phyloP scores from a whole-genome alignment of 1,139 yeast species.

The Suhomyces coccinellae region DNA sequence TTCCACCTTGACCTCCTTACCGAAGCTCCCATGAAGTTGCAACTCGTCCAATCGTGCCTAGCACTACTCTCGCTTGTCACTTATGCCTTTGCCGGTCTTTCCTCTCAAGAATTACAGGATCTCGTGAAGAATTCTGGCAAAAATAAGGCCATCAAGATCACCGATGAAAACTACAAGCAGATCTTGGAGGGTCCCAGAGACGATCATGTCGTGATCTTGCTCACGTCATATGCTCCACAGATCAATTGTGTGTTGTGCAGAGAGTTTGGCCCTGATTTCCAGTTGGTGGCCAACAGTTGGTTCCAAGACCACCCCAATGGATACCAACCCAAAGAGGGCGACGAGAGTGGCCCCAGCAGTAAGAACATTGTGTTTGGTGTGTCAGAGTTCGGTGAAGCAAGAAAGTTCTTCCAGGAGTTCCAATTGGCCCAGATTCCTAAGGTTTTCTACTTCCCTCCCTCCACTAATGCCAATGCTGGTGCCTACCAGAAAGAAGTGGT shows the following conservation, averaged over 20 bases:
- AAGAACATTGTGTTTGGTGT: slow-evolving; percentile 63
- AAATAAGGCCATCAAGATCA: slow-evolving; percentile 38
- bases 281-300: slow-evolving; percentile 58
- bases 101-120: slow-evolving; percentile 28
- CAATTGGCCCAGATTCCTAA: slow-evolving; percentile 78
- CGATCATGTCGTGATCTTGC: slow-evolving; percentile 59
- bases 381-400: slow-evolving; percentile 66
- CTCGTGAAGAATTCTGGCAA: slow-evolving; percentile 22
- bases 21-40: slow-evolving; percentile 10
- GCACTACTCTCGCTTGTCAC: slow-evolving; percentile 13
- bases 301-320: slow-evolving; percentile 47
- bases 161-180: slow-evolving; percentile 59
- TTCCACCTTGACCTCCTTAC: neutral
- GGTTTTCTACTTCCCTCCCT: slow-evolving; percentile 63
- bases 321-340: slow-evolving; percentile 29
- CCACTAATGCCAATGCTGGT: slow-evolving; percentile 27
- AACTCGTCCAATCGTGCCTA: slow-evolving; percentile 12
- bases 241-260: slow-evolving; percentile 78
- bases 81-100: slow-evolving; percentile 26
- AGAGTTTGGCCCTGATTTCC: slow-evolving; percentile 67
- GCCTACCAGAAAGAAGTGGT: slow-evolving; percentile 36
- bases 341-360: slow-evolving; percentile 23
- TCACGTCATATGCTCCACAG: slow-evolving; percentile 73
- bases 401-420: slow-evolving; percentile 54
- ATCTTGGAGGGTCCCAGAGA: slow-evolving; percentile 71